Base-by-base conservation (phyloP, 768 basidiomycete species). In the Suillus spraguei region DNA sequence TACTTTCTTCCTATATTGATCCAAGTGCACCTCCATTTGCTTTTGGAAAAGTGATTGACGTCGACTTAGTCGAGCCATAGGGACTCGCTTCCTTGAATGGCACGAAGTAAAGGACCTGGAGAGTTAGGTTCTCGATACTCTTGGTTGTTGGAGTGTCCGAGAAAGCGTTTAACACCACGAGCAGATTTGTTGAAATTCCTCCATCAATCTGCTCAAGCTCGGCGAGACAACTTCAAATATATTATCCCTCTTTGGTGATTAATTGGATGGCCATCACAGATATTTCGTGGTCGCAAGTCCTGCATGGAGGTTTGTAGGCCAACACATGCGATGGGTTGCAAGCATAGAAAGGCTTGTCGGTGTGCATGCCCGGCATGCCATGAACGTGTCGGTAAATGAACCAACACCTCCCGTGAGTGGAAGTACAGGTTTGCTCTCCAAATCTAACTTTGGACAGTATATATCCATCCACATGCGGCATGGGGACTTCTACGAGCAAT, bases 1-100 rank as follows among this genome's bases (percentile, higher is more conserved):
- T 14, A 13, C 13, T 39, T 13, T 39, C 38, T 39, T 4, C 28
- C 4, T 28, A 87, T 64, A 79, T 88, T 41, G 82, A 81, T 46
- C 76, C 74, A 6, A 71, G 75, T 39, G 81, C 82, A 20, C 80
- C 81, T 16, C 77, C 81, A 7, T 80, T 87, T 46, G 74, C 82
- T 28, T 87, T 89, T 66, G 81, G 85, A 33, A 80, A 85, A 38
- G 81, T 89, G 3, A 88, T 88, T 67, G 86, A 90, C 67, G 74
- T 88, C 49, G 83, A 13, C 78, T 88, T 6, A 75, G 81, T 32
- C 71, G 77, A 59, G 68, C 71, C 14, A 69, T 87, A 24, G 76
- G 79, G 28, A 74, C 68, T 46, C 82, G 86, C 0, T 69, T 90
- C 10, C 69, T 89, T 6, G 86, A 90, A 72, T 90, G 87, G 87